Evolutionary conservation across 2,329 filamentous ascomycete genomes (phyloP).

Genomic region (Curvularia hawaiiensis): DNA sequence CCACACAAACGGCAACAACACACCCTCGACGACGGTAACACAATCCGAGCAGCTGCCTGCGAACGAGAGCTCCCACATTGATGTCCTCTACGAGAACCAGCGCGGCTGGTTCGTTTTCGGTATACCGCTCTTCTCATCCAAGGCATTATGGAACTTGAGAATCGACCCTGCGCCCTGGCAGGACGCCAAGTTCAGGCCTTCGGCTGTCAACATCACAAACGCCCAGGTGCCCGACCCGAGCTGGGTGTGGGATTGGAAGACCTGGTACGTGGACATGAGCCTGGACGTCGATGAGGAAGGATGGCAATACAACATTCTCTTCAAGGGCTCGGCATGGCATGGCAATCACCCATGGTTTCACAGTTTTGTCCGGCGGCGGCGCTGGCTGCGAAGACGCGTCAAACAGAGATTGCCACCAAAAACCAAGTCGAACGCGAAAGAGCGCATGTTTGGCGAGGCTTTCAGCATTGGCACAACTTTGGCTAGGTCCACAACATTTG

Average conservation of each 20-base stretch:
- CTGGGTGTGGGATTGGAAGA: constrained; percentile 86
- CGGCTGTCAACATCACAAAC: constrained; percentile 75
- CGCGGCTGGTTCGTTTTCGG: constrained; percentile 89
- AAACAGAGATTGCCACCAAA: constrained; percentile 59
- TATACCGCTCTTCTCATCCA: constrained; percentile 83
- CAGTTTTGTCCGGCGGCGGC: constrained; percentile 87
- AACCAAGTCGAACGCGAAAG: constrained; percentile 37
- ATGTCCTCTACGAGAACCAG: constrained; percentile 95
- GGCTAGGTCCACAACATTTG: constrained; percentile 34
- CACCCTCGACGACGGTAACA: constrained; percentile 25
- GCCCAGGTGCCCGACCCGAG: constrained; percentile 92
- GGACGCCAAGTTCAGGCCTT: constrained; percentile 62
- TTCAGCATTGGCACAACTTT: constrained; percentile 47
- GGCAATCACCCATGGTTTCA: constrained; percentile 88
- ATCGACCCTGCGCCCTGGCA: constrained; percentile 90
- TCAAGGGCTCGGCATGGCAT: constrained; percentile 73
- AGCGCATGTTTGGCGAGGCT: constrained; percentile 46
- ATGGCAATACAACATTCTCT: constrained; percentile 96
- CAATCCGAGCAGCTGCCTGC: constrained; percentile 21
- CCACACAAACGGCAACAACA: constrained; percentile 47
- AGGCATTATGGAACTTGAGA: constrained; percentile 73
- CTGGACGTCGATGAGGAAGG: constrained; percentile 85
- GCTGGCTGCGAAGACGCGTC: constrained; percentile 83
- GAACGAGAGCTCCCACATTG: constrained; percentile 56
- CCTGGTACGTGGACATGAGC: constrained; percentile 78